These are phyloP conservation scores for Geotrichum reessii DNA, from an alignment of 1,139 yeast species.

Conservation along the genomic window DNA sequence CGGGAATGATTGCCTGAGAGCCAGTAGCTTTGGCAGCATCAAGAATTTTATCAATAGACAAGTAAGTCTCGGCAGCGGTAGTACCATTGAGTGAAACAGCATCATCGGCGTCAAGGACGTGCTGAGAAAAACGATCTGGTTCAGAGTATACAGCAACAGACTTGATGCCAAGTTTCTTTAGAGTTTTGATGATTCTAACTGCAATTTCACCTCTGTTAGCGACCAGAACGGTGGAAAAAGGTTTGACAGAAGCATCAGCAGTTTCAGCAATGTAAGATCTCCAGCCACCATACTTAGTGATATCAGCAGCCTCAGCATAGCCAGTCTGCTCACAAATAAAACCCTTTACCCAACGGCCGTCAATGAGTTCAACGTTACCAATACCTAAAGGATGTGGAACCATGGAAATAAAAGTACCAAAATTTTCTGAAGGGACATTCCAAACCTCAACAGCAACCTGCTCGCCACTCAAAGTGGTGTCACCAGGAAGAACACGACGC, in stretches of 20 bases:
- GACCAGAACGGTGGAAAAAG: slow-evolving; percentile 77
- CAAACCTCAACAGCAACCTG: slow-evolving; percentile 72
- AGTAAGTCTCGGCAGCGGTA: slow-evolving; percentile 86
- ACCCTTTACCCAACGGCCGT: slow-evolving; percentile 82
- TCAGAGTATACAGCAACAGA: slow-evolving; percentile 88
- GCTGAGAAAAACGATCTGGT: slow-evolving; percentile 82
- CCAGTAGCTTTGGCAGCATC: slow-evolving; percentile 76
- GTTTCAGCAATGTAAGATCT: slow-evolving; percentile 52
- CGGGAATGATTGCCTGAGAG: slow-evolving; percentile 93
- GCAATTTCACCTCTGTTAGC: slow-evolving; percentile 99
- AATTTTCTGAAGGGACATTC: slow-evolving; percentile 66
- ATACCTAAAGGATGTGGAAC: slow-evolving; percentile 95
- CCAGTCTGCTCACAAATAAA: slow-evolving; percentile 92
- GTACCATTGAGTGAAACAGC: slow-evolving; percentile 73
- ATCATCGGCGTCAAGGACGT: slow-evolving; percentile 74
- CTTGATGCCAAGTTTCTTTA: slow-evolving; percentile 69
- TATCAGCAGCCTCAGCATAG: slow-evolving; percentile 60
- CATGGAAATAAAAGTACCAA: slow-evolving; percentile 77
- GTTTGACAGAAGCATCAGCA: slow-evolving; percentile 41
- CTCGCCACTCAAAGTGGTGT: slow-evolving; percentile 45
- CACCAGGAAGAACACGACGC: slow-evolving; percentile 49
- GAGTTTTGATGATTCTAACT: slow-evolving; percentile 82
- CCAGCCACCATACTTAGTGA: slow-evolving; percentile 87
- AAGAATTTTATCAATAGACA: slow-evolving; percentile 76
- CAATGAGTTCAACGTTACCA: slow-evolving; percentile 76